Evolutionary conservation across 2,329 filamentous ascomycete species (phyloP).

Genomic region (Coniella lustricola): DNA sequence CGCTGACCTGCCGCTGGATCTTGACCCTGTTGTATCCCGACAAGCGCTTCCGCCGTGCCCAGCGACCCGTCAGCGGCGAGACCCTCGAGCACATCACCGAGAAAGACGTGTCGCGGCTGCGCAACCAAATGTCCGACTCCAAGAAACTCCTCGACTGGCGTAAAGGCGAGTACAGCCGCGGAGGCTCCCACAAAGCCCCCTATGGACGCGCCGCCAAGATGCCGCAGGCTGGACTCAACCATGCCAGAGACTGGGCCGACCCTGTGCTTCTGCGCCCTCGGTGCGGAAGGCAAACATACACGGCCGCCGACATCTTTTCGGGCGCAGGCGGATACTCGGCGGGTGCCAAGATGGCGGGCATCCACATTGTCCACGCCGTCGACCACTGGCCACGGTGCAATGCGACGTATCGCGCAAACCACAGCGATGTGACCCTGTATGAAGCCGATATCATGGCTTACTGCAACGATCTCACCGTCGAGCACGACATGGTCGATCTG

Average conservation of each 20-base stretch:
- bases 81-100: constrained; percentile 25
- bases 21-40: constrained; percentile 28
- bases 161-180: constrained; percentile 27
- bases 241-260: background rate
- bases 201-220: constrained; percentile 5
- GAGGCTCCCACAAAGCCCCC: constrained; percentile 28
- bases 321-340: constrained; percentile 65
- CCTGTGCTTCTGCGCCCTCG: constrained; percentile 10
- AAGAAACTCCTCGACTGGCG: constrained; percentile 30
- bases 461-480: constrained; percentile 18
- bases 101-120: constrained; percentile 22
- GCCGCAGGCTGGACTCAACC: constrained; percentile 23
- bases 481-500: constrained; percentile 49
- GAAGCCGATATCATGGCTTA: constrained; percentile 32
- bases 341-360: constrained; percentile 52
- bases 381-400: constrained; percentile 55
- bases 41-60: constrained; percentile 17
- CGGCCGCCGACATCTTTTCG: constrained; percentile 64
- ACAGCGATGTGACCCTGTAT: constrained; percentile 42
- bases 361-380: constrained; percentile 54
- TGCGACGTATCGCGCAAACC: constrained; percentile 52
- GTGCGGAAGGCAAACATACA: constrained; percentile 55
- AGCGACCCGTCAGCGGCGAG: constrained; percentile 28
- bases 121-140: constrained; percentile 21
- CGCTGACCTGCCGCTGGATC: constrained; percentile 48